phyloP scores from a whole-genome alignment of 441 rosid species.

The Populus trichocarpa region DNA sequence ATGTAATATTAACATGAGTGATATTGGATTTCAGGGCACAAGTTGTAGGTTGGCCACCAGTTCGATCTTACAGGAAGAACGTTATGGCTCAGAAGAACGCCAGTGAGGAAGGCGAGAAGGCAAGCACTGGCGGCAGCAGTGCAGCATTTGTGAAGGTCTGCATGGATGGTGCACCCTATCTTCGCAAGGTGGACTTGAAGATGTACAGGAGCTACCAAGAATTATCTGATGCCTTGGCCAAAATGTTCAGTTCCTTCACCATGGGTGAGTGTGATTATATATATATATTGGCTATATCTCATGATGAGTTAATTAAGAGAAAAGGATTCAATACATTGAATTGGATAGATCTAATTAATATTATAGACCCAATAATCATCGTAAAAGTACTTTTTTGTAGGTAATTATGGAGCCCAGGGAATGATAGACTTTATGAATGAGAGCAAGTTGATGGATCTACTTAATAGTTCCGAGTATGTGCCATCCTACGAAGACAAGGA shows the following conservation, averaged over 20 bases:
- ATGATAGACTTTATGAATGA: conserved; percentile 96
- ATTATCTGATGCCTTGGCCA: conserved; percentile 79
- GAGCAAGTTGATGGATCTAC: conserved; percentile 85
- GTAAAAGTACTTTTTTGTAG: conserved; percentile 27
- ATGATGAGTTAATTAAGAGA: neutral
- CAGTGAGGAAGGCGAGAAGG: conserved; percentile 40
- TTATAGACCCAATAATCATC: neutral
- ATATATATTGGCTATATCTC: neutral
- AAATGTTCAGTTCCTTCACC: conserved; percentile 97
- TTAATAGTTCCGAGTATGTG: conserved; percentile 86
- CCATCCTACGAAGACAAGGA: conserved; percentile 94
- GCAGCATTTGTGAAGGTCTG: conserved; percentile 85
- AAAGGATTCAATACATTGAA: neutral
- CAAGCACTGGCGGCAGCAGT: conserved; percentile 14
- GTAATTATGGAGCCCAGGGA: conserved; percentile 79
- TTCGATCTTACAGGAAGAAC: conserved; percentile 87
- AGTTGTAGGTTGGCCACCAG: conserved; percentile 99
- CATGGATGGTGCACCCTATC: conserved; percentile 96
- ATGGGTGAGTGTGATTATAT: conserved; percentile 50
- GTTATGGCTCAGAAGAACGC: conserved; percentile 63
- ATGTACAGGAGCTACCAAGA: conserved; percentile 82
- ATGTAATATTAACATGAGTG: neutral
- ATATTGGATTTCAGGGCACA: conserved; percentile 53
- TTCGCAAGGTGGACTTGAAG: conserved; percentile 94
- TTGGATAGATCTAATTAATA: neutral